Base-by-base conservation (phyloP, 371 early-diverging fungal genomes). In the Batkoa obscura region DNA sequence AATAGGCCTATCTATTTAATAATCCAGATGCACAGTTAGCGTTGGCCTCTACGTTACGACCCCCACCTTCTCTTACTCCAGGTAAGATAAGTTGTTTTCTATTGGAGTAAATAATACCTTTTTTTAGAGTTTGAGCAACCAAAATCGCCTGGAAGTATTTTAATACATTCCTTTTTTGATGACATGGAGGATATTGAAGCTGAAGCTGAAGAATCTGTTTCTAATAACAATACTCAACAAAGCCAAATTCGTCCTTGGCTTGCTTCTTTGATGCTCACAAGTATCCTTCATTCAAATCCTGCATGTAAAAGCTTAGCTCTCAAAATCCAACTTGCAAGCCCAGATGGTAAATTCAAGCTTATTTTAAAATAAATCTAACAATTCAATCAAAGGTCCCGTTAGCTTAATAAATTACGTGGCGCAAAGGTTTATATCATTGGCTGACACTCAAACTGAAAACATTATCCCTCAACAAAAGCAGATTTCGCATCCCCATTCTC, bases 21-120 rank as follows among this genome's bases (percentile, higher is more conserved):
- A 92, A 94, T 64, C 66, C 72, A 2, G 93, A 94, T 62, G 82
- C 81, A 8, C 90, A 94, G 63, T 63, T 91, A 36, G 84, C 82
- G 0, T 64, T 94, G 10, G 84, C 87, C 13, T 80, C 91, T 0
- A 91, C 90, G 1, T 62, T 94, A 9, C 85, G 78, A 34, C 72
- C 83, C 2, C 90, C 90, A 6, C 87, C 88, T 9, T 74, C 73
- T 43, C 81, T 32, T 3, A 30, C 4, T 35, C 32, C 15, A 4
- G 36, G 5, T 3, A 34, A 50, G 3, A 34, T 13, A 17, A 8
- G n/a, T 34, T 39, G 13, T 5, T 39, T 8, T 8, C 13, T 39
- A 13, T 13, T 39, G 5, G 41, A 39, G 13, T 8, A 39, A 13
- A 8, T 8, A 39, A 39, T 39, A 8, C 41, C 13, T 8, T 8